Conservation (phyloP, 257 asterid species). For the Rauvolfia tetraphylla region DNA sequence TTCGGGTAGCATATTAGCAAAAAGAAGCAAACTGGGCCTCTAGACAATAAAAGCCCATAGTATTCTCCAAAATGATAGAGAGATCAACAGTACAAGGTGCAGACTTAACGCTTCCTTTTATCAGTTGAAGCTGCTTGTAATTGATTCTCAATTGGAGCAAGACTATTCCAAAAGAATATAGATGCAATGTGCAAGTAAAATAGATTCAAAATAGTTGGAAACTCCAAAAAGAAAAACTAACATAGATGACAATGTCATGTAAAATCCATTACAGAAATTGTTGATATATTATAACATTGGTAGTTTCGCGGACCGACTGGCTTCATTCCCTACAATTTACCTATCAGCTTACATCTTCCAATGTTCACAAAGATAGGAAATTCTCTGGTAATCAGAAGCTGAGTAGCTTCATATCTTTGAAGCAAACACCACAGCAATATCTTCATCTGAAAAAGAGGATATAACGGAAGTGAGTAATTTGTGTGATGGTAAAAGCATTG, state of each 20-base stretch:
- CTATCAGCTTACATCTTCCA: slow-evolving; percentile 36
- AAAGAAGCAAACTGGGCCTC: not conserved
- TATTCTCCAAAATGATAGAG: slow-evolving; percentile 1
- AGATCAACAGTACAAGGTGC: not conserved
- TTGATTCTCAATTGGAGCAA: slow-evolving; percentile 1
- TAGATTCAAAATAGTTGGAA: slow-evolving; percentile 8
- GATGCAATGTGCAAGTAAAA: slow-evolving; percentile 12
- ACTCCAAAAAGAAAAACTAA: slow-evolving; percentile 13
- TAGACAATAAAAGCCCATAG: not conserved
- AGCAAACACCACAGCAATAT: slow-evolving; percentile 17
- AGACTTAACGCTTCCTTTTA: not conserved
- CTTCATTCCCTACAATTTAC: slow-evolving; percentile 62
- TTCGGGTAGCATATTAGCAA: not conserved
- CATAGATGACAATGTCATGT: slow-evolving; percentile 17
- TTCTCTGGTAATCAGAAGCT: slow-evolving; percentile 22
- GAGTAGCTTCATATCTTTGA: slow-evolving; percentile 22
- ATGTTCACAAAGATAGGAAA: slow-evolving; percentile 27
- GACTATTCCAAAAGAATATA: not conserved
- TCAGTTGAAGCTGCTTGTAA: not conserved
- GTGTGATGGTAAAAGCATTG: not conserved
- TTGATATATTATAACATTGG: slow-evolving; percentile 36
- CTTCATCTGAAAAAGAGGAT: slow-evolving; percentile 26
- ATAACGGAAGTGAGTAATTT: not conserved
- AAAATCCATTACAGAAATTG: slow-evolving; percentile 27
- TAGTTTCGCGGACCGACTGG: slow-evolving; percentile 61